Base-by-base conservation (phyloP, 2,329 filamentous ascomycete species). In the Aspergillus sojae region DNA sequence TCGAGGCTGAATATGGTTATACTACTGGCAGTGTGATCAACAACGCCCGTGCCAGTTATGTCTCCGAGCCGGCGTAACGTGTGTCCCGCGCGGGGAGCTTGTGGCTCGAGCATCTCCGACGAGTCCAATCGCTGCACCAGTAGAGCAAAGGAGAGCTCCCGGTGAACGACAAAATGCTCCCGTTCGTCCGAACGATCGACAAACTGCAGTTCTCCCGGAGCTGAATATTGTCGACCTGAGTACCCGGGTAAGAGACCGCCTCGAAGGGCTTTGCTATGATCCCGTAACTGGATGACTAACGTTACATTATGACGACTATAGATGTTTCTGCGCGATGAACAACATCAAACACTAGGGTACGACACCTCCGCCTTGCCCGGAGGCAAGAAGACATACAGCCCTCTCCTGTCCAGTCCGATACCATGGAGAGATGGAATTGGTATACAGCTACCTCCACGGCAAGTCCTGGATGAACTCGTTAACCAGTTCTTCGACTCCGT, bases 401-500 rank as follows among this genome's bases (percentile, higher is more conserved):
- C 54, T 0, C 19, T 57, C 34, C 1, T 28, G 2, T 14, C 36
- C 5, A 34, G n/a, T 21, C 45, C 45, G 5, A 53, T 41, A 19
- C 32, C 62, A 60, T 63, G 57, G 62, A 52, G 52, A 50, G 62
- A 63, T 43, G 21, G 28, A 28, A 30, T 63, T 26, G 62, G 62
- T 28, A 11, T 60, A 14, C 32, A 50, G 28, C 56, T 63, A 7
- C 62, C 62, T 5, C 26, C 41, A 39, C 41, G 43, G 57, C 30
- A 28, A 34, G 39, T 56, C 7, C 57, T 63, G 16, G 57, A 63
- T 36, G 45, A 30, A 52, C 39, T 63, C 9, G 34, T 63, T 26
- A 58, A 54, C 48, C 52, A 34, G 23, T 62, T 65, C 34, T 65
- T 62, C 39, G 46, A 62, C 23, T 60, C 63, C 11, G 60, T 65